Conservation (phyloP, 129 eudicot species). For the Pseudognaphalium luteoalbum region DNA sequence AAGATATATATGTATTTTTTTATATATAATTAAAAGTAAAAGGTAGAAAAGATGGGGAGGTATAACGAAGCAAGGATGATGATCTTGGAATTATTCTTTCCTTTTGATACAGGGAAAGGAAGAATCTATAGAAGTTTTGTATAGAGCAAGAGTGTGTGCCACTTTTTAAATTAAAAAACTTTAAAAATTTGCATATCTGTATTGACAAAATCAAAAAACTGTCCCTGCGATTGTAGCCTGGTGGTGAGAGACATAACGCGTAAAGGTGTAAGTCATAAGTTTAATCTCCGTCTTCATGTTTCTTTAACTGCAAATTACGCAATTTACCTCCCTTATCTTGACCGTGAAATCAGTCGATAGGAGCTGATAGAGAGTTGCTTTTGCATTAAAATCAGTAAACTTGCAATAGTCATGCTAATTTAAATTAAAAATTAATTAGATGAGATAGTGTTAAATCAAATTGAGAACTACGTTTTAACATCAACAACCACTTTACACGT, state of each 20-base stretch:
- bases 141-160: not conserved
- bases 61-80: constrained; percentile 23
- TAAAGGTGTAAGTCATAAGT: no score
- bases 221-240: no score
- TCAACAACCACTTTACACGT: no score
- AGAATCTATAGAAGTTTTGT: constrained; percentile 25
- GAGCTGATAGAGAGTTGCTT: no score
- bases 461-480: no score
- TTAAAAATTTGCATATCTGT: not conserved
- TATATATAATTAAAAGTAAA: constrained; percentile 1
- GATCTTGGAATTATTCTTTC: constrained; percentile 30
- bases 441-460: not conserved
- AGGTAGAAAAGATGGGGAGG: constrained; percentile 16
- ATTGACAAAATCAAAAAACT: no score
- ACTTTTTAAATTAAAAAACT: not conserved
- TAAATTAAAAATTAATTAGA: no score
- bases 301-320: no score
- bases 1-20: not conserved
- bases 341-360: no score
- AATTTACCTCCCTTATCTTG: no score
- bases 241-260: no score
- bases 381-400: not conserved
- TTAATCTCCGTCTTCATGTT: no score
- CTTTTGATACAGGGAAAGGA: constrained; percentile 33
- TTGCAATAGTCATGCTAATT: not conserved